These are phyloP conservation scores for Bryum argenteum DNA, from an alignment of 225 moss, liverwort and hornwort species.

Conservation along the genomic window DNA sequence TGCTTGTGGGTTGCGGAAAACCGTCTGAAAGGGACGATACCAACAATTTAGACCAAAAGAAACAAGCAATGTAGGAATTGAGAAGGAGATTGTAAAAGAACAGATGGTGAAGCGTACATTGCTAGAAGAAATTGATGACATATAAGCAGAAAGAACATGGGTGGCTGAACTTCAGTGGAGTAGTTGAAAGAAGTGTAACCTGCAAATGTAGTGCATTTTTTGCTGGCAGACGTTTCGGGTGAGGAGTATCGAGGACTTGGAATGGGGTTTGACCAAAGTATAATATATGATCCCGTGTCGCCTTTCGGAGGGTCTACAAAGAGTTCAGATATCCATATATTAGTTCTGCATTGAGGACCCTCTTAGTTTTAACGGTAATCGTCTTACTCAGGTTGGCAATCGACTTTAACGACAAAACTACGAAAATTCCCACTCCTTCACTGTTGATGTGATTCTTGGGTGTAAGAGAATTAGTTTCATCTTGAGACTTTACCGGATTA, in stretches of 20 bases:
- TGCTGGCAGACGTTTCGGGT: constrained; percentile 69
- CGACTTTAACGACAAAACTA: neutral
- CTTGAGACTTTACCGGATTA: constrained; percentile 64
- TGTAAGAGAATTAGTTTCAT: constrained; percentile 14
- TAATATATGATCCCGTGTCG: constrained; percentile 89
- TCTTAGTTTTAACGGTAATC: constrained; percentile 1
- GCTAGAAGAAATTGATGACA: constrained; percentile 20
- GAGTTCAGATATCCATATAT: constrained; percentile 16
- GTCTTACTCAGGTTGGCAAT: constrained; percentile 1
- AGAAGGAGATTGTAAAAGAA: constrained; percentile 11
- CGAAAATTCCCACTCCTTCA: neutral
- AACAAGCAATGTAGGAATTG: constrained; percentile 7
- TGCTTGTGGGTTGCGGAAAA: constrained; percentile 87
- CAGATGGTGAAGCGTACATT: neutral
- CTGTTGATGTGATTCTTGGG: neutral
- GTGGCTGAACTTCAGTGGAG: constrained; percentile 5
- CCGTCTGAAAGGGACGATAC: constrained; percentile 62
- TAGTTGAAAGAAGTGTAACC: constrained; percentile 44
- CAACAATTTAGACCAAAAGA: neutral
- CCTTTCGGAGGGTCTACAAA: constrained; percentile 77
- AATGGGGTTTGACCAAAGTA: constrained; percentile 90
- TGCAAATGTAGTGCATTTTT: constrained; percentile 83
- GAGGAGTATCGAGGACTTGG: constrained; percentile 85
- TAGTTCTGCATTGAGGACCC: constrained; percentile 12
- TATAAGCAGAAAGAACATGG: constrained; percentile 16